phyloP scores from a whole-genome alignment of 768 basidiomycete genomes.

The Boletus insuetus region DNA sequence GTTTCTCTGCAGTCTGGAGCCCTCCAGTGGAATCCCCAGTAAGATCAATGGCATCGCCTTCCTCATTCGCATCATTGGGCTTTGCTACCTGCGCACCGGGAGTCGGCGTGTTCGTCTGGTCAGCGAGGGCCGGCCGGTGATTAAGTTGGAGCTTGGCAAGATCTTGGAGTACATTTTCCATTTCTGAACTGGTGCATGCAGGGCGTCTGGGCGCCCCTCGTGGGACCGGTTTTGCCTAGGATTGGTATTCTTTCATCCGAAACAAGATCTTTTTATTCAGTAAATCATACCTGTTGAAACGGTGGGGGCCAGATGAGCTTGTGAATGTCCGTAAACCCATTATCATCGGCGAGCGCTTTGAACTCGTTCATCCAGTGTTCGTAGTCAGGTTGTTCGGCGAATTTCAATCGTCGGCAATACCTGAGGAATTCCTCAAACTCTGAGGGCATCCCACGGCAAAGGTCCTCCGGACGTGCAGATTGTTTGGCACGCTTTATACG shows the following conservation, averaged over 20 bases:
- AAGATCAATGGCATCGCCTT: slow-evolving; percentile 44
- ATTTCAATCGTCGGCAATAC: slow-evolving; percentile 67
- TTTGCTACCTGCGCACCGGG: slow-evolving; percentile 34
- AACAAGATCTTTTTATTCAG: neutral
- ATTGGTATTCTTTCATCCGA: neutral
- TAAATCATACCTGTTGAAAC: slow-evolving; percentile 29
- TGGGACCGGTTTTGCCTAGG: slow-evolving; percentile 31
- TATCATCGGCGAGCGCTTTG: slow-evolving; percentile 53
- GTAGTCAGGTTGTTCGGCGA: slow-evolving; percentile 70
- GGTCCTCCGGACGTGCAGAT: slow-evolving; percentile 55
- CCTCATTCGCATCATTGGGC: slow-evolving; percentile 19
- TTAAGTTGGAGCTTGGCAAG: slow-evolving; percentile 58
- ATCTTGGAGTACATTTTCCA: slow-evolving; percentile 57
- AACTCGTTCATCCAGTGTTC: slow-evolving; percentile 64
- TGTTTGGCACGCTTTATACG: slow-evolving; percentile 65
- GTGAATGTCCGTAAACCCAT: slow-evolving; percentile 56
- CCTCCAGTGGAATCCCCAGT: slow-evolving; percentile 36
- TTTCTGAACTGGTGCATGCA: slow-evolving; percentile 37
- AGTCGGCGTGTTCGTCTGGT: slow-evolving; percentile 42
- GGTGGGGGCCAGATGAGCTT: slow-evolving; percentile 75
- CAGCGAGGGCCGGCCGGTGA: slow-evolving; percentile 48
- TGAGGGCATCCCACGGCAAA: slow-evolving; percentile 65
- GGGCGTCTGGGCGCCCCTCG: slow-evolving; percentile 14
- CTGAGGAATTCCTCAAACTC: slow-evolving; percentile 76
- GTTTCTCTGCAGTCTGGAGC: slow-evolving; percentile 22